Percentiles rank a stretch among this genome's conserved stretches.
Conservation (phyloP, 2,329 filamentous ascomycete species). For the Coniella lustricola region DNA sequence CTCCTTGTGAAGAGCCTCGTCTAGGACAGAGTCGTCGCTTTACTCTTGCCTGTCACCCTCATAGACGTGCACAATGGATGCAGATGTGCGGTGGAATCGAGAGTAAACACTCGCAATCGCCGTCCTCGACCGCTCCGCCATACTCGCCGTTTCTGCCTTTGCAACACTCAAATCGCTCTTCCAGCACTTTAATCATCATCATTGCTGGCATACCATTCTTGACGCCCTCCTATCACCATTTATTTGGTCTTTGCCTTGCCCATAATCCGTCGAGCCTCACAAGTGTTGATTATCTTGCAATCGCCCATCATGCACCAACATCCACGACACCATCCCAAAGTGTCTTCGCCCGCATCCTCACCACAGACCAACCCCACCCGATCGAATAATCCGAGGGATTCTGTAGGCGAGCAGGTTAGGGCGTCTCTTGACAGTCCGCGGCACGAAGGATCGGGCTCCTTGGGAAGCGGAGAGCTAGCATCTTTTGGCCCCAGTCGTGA, state of each 20-base stretch:
- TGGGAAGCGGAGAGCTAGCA: conserved; percentile 38
- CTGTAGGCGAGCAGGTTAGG: conserved; percentile 28
- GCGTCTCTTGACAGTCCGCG: conserved; percentile 34
- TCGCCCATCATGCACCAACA: conserved; percentile 75
- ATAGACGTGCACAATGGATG: conserved; percentile 27
- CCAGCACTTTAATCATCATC: not conserved
- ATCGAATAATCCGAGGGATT: conserved; percentile 70
- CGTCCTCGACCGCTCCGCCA: conserved; percentile 1
- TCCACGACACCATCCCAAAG: conserved; percentile 65
- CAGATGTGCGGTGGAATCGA: conserved; percentile 28
- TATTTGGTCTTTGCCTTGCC: not conserved
- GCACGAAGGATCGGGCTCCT: conserved; percentile 38
- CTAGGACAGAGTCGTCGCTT: conserved; percentile 15
- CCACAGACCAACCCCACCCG: conserved; percentile 65
- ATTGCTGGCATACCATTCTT: not conserved
- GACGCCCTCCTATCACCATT: not conserved
- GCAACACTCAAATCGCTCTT: not conserved
- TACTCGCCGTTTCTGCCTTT: conserved; percentile 4
- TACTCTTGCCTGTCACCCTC: conserved; percentile 1
- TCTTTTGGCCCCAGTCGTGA: conserved; percentile 53
- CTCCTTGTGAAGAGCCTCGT: conserved; percentile 2
- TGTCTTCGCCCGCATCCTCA: conserved; percentile 65
- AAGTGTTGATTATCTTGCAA: conserved; percentile 5
- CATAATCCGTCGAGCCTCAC: conserved; percentile 12
- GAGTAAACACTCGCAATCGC: conserved; percentile 17